Conservation (phyloP, 768 basidiomycete species). For the Serendipita indica region DNA sequence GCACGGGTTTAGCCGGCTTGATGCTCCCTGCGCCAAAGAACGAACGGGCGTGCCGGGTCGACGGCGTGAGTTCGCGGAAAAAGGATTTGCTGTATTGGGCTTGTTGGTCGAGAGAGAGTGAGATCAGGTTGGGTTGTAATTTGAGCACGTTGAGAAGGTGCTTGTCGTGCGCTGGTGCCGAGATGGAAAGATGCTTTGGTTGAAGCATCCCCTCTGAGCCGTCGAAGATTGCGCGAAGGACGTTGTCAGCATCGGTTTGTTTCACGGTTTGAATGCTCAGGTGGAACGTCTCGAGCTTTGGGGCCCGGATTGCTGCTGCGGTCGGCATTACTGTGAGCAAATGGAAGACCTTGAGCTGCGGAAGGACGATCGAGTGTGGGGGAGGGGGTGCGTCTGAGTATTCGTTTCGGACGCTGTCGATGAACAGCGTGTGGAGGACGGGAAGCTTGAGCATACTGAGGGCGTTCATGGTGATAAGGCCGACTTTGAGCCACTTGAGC, state of each 20-base stretch:
- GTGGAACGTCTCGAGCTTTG: not conserved
- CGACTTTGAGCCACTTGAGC: constrained; percentile 7
- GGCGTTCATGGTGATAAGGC: not conserved
- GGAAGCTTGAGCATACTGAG: not conserved
- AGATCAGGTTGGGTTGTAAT: not conserved
- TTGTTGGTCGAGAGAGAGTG: not conserved
- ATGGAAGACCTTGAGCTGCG: constrained; percentile 4
- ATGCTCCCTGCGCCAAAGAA: not conserved
- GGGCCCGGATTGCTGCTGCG: not conserved
- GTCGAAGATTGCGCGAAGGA: not conserved
- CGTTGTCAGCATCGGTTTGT: constrained; percentile 1
- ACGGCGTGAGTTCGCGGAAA: not conserved
- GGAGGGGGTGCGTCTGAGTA: not conserved
- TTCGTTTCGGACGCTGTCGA: not conserved
- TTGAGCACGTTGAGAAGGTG: not conserved
- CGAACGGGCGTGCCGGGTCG: not conserved
- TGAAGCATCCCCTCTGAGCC: not conserved
- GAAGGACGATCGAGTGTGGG: not conserved
- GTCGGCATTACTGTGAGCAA: not conserved
- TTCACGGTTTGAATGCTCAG: not conserved
- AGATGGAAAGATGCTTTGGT: not conserved
- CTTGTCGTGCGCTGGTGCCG: not conserved
- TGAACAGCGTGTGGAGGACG: not conserved
- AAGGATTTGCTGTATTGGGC: not conserved
- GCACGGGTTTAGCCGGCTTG: not conserved